These are phyloP conservation scores for Penicillium odoratum DNA, from an alignment of 495 filamentous ascomycete species.

Conservation along the genomic window DNA sequence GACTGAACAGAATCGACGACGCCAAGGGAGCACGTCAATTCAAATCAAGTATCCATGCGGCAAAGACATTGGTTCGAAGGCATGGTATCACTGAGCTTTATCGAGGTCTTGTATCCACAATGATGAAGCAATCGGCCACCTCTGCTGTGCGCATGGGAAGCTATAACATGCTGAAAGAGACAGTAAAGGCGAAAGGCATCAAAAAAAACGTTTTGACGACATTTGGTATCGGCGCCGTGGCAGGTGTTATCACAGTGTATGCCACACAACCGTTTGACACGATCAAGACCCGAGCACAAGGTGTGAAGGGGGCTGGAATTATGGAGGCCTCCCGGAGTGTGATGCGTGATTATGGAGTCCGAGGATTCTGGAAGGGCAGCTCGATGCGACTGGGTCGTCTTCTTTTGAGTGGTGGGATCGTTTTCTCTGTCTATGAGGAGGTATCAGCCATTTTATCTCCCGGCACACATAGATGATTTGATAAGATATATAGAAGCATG, in stretches of 20 bases:
- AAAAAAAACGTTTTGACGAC: constrained; percentile 46
- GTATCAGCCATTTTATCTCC: constrained; percentile 27
- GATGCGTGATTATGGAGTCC: constrained; percentile 53
- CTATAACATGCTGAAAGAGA: constrained; percentile 69
- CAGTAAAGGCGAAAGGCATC: constrained; percentile 43
- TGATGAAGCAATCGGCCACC: constrained; percentile 65
- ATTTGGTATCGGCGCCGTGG: constrained; percentile 61
- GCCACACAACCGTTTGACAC: constrained; percentile 68
- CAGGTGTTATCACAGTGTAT: constrained; percentile 60
- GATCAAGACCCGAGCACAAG: constrained; percentile 64
- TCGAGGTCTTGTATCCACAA: constrained; percentile 60
- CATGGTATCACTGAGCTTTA: constrained; percentile 58
- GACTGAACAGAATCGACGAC: constrained; percentile 56
- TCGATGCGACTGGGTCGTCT: constrained; percentile 65
- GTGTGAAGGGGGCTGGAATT: constrained; percentile 49
- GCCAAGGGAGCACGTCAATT: constrained; percentile 54
- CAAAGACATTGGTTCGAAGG: constrained; percentile 45
- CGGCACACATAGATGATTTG: not conserved
- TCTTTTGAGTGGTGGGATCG: constrained; percentile 63
- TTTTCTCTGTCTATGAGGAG: constrained; percentile 65
- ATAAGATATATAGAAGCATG: not conserved
- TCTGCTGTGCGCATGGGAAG: constrained; percentile 65
- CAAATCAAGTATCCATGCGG: constrained; percentile 51
- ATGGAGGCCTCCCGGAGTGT: constrained; percentile 54
- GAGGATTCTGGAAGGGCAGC: constrained; percentile 66